Conservation (phyloP, 257 asterid species). For the Salvia splendens region DNA sequence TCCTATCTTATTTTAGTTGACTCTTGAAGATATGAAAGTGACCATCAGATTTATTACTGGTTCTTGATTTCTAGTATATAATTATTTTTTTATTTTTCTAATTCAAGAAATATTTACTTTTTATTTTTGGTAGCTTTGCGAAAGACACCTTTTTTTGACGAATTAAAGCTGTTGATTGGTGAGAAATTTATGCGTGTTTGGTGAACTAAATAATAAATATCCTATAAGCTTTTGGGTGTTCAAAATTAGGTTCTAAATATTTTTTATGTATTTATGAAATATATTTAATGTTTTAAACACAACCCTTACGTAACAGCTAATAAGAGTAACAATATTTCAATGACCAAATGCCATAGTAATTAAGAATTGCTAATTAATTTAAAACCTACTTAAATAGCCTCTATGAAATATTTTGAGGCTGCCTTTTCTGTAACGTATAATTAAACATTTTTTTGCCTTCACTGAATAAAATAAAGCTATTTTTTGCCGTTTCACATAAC, state of each 20-base stretch:
- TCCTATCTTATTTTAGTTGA: conserved; percentile 19
- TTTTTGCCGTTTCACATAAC: not conserved
- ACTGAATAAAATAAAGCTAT: not conserved
- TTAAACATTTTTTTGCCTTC: not conserved
- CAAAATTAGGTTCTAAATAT: not conserved
- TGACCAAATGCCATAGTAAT: not conserved
- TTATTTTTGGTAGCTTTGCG: not conserved
- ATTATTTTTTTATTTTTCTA: no score
- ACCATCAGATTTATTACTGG: conserved; percentile 4
- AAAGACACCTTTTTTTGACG: not conserved
- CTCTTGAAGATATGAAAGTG: conserved; percentile 22
- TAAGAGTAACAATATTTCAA: not conserved
- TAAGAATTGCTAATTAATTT: not conserved
- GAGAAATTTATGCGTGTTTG: conserved; percentile 8
- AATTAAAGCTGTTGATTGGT: conserved; percentile 8
- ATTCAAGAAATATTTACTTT: not conserved
- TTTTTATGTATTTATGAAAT: no score
- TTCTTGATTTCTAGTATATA: not conserved
- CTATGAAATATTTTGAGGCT: not conserved
- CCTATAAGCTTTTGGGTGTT: not conserved
- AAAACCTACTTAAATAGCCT: not conserved
- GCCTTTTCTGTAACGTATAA: not conserved
- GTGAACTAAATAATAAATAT: conserved; percentile 3
- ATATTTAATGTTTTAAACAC: no score
- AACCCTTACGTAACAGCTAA: no score